Evolutionary conservation across 2,329 filamentous ascomycete species (phyloP), one percentile per base, ranked within the genome.

Genomic region (Pyrenochaeta sp.): DNA sequence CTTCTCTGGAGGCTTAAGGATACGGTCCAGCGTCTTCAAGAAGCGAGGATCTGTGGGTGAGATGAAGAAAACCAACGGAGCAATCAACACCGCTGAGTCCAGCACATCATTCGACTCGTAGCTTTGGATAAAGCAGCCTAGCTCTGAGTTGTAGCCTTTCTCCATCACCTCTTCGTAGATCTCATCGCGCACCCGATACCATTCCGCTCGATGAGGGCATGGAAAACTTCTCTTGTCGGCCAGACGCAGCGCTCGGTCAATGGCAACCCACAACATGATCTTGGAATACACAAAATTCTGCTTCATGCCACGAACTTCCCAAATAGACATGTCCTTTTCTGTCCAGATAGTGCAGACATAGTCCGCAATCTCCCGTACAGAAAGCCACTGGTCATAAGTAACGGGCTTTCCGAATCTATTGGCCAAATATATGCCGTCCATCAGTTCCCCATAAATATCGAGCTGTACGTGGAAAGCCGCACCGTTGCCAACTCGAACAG

Each of bases 261-360:
- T 87, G 19, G 90, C 90, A 3, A 93, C 91, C 91, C 90, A 93
- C 24, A 93, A 83, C 88, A 93, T 91, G 62, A 93, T 84, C 72
- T 93, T 91, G n/a, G 88, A 91, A 77, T 93, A 93, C 13, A 89
- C 86, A 65, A 92, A 93, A 69, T 92, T 86, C 75, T 92, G 90
- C 72, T 90, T 90, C 68, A 88, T 80, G 64, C 90, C 90, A 42
- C 90, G 86, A 5, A 92, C 90, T 73, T 93, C 91, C 91, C 90
- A 93, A 67, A 93, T 93, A 2, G 89, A 92, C 90, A 92, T 92
- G 71, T 93, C 90, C 68, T 78, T 77, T 82, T 86, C 79, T 55
- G 88, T 78, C 72, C 88, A 84, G 52, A 92, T 86, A 0, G 84
- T 87, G 60, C 91, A 81, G 37, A 91, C 88, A 67, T 91, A 90